phyloP scores from a whole-genome alignment of 2,329 filamentous ascomycete species.

The Blastomyces emzantsi region DNA sequence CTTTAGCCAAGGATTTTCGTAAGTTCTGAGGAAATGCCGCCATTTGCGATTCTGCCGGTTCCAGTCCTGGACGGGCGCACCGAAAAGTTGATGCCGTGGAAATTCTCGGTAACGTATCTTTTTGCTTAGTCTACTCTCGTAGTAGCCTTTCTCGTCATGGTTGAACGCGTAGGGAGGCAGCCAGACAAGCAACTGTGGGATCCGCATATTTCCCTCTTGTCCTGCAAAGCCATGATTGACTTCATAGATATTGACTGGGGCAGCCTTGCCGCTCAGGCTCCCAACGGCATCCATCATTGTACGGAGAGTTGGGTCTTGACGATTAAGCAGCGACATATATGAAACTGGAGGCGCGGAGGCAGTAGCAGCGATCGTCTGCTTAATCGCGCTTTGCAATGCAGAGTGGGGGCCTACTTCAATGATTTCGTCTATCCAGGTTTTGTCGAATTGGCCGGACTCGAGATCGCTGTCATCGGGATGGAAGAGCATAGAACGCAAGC shows the following conservation, averaged over 20 bases:
- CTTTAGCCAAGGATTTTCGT: slow-evolving; percentile 26
- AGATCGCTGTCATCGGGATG: slow-evolving; percentile 6
- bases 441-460: background rate
- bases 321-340: slow-evolving; percentile 23
- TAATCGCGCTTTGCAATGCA: slow-evolving; percentile 8
- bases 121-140: slow-evolving; percentile 24
- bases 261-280: slow-evolving; percentile 17
- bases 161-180: slow-evolving; percentile 26
- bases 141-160: slow-evolving; percentile 19
- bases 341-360: slow-evolving; percentile 4
- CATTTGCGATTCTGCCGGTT: slow-evolving; percentile 22
- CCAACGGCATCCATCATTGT: slow-evolving; percentile 19
- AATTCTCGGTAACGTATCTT: slow-evolving; percentile 22
- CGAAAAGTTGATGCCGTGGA: slow-evolving; percentile 26
- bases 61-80: slow-evolving; percentile 24
- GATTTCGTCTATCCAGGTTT: slow-evolving; percentile 7
- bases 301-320: slow-evolving; percentile 18
- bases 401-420: slow-evolving; percentile 11
- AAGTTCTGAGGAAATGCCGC: slow-evolving; percentile 24
- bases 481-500: slow-evolving; percentile 8
- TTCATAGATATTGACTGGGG: slow-evolving; percentile 19
- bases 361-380: slow-evolving; percentile 6
- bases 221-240: slow-evolving; percentile 18
- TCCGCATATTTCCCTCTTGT: background rate
- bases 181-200: slow-evolving; percentile 19